phyloP scores from a whole-genome alignment of 2,329 filamentous ascomycete species.

The Ceratocystis alfenasii region DNA sequence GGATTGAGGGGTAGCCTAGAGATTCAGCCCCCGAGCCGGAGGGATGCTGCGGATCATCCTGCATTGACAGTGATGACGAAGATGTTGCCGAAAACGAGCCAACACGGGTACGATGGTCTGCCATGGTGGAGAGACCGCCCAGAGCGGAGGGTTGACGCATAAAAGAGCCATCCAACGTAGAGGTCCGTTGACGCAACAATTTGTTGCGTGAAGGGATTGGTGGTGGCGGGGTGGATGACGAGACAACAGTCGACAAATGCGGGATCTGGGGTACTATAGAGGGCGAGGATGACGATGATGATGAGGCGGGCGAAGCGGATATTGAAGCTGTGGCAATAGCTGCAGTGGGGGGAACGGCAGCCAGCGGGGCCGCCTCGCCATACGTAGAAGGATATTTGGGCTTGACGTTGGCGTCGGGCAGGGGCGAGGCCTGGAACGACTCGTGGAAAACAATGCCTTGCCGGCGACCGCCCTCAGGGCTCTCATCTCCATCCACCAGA shows the following conservation, averaged over 20 bases:
- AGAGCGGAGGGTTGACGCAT: slow-evolving; percentile 36
- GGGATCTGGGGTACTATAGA: neutral
- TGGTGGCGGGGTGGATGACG: slow-evolving; percentile 19
- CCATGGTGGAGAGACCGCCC: slow-evolving; percentile 28
- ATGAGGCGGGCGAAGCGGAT: slow-evolving; percentile 2
- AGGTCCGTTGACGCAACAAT: slow-evolving; percentile 40
- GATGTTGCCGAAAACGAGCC: slow-evolving; percentile 51
- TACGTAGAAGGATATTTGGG: slow-evolving; percentile 25
- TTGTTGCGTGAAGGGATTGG: slow-evolving; percentile 18
- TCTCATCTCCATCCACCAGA: slow-evolving; percentile 25
- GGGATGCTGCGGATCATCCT: slow-evolving; percentile 36
- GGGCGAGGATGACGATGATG: slow-evolving; percentile 1
- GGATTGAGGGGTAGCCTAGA: slow-evolving; percentile 33
- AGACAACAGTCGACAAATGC: neutral
- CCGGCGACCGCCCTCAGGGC: slow-evolving; percentile 34
- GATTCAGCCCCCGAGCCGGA: slow-evolving; percentile 35
- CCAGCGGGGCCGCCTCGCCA: slow-evolving; percentile 28
- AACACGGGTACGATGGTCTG: slow-evolving; percentile 50
- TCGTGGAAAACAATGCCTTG: slow-evolving; percentile 53
- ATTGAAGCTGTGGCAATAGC: slow-evolving; percentile 13
- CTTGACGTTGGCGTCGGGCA: slow-evolving; percentile 27
- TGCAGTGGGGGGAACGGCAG: slow-evolving; percentile 6
- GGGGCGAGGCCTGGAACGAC: slow-evolving; percentile 39
- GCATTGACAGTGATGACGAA: slow-evolving; percentile 42
- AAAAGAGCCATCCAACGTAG: slow-evolving; percentile 44